Evolutionary conservation across 768 basidiomycete species (phyloP), one percentile per base, ranked within the genome.

Genomic region (Macrolepiota dolichaula): DNA sequence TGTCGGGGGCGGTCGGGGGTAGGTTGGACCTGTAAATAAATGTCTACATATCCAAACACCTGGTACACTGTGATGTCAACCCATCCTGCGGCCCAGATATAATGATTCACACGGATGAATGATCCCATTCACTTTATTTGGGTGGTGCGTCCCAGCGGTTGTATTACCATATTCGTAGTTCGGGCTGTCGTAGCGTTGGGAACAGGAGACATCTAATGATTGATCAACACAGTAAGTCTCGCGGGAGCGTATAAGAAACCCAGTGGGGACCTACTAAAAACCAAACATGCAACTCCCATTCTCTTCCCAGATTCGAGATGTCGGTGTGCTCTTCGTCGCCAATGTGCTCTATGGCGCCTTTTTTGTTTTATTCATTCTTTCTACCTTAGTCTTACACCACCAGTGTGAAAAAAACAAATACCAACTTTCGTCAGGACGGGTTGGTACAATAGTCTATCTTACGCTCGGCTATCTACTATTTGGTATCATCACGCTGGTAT

Each of bases 361-460:
- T 19, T 2, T 58, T 22, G 27, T 58, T 38, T 15, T 58, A 25
- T 58, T 58, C 47, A 27, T 50, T 7, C 57, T 50, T 11, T 58
- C 57, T 4, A 10, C 32, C 13, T 47, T 58, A 29, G 35, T 58
- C 2, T 47, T 58, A 17, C 57, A 58, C 11, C 47, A 38, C 12
- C 57, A 58, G 51, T 19, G 35, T 17, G 37, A 37, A 15, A 19
- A 37, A 5, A 38, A 24, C 37, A 38, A 37, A 22, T 5, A 24
- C 10, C 47, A 25, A 17, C 4, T 19, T 3, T 25, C 49, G 4
- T 58, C 49, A 5, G 42, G 42, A 17, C 42, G 10, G 10, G 10
- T 19, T 44, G 36, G 57, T 51, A 58, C 57, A 22, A 58, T 13
- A 9, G 19, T 58, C 3, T 58, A 58, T 47, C 49, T 58, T 3